Evolutionary conservation across 2,329 filamentous ascomycete species (phyloP), one percentile per base, ranked within the genome.

Genomic region (Calonectria pauciramosa): DNA sequence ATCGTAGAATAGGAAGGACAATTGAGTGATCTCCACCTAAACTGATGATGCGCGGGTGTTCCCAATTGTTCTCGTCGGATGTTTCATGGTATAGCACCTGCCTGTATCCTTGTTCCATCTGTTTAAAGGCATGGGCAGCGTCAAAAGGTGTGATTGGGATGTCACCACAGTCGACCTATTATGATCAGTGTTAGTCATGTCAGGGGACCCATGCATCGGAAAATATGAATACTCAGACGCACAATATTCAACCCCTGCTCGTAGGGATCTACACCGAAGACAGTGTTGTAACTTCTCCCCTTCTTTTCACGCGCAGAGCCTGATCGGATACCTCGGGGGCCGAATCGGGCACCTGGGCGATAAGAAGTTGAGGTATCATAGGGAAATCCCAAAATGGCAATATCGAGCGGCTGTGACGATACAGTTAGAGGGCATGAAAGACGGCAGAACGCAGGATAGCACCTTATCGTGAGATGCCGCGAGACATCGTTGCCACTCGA

Each of bases 91-190:
- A 51, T 16, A 60, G 20, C 4, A 32, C 70, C 38, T 36, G 28
- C 32, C 16, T 49, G 28, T 72, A 72, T 44, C 70, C 66, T 41
- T 72, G 63, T 9, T 72, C 70, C 70, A 72, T 72, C n/a, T 72
- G 70, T 10, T 64, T 64, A 51, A 72, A 72, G 11, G 70, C 70
- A 6, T 67, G 51, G 3, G 70, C 36, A 23, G 66, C 66, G 30
- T 72, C 70, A 36, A 72, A 72, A 18, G 70, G 70, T 9, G 70
- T 67, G 14, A 72, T 72, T 8, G 70, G 70, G 14, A 72, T 51
- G 49, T 72, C 70, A 5, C 60, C 60, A 60, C 60, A 72, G 30
- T 72, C 70, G 18, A 72, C 63, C 34, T 72, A 54, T 49, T 28
- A 20, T 67, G 51, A 52, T 44, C 26, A 47, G 20, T 2, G 26